phyloP scores from a whole-genome alignment of 768 basidiomycete genomes.

The Russula olivacea region DNA sequence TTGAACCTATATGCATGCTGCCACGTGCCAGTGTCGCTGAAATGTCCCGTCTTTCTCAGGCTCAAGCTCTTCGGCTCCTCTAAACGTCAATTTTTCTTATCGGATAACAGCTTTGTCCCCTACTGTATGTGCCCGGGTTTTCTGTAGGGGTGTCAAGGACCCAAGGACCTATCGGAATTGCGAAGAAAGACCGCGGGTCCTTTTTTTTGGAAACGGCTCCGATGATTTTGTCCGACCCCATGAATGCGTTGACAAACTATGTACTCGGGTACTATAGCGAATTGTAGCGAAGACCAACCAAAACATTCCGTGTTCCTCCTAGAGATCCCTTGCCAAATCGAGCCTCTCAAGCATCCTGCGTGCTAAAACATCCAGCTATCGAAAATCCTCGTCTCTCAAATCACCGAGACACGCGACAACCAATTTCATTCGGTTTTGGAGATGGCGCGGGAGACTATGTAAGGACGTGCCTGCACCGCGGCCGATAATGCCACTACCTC shows the following conservation, averaged over 20 bases:
- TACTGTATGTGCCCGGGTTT: no score
- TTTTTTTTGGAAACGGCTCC: no score
- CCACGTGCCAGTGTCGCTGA: no score
- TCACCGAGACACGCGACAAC: not conserved
- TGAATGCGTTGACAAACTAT: not conserved
- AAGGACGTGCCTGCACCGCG: not conserved
- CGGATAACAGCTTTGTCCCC: no score
- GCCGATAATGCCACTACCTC: not conserved
- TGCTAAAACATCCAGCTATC: not conserved
- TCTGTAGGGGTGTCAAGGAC: no score
- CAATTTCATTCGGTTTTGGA: not conserved
- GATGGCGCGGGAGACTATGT: not conserved
- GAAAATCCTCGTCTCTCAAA: not conserved
- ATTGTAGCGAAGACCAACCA: not conserved
- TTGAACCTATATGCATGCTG: no score
- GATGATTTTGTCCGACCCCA: no score
- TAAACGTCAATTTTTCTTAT: no score
- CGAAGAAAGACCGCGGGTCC: no score
- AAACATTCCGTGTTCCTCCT: not conserved
- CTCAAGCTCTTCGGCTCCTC: no score
- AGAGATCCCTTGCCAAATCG: not conserved
- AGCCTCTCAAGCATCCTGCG: constrained; percentile 2
- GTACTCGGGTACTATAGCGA: not conserved
- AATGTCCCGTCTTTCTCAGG: no score
- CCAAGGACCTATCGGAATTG: no score